A percentile compares a stretch with the other conserved stretches of the same genome.
These are phyloP conservation scores for Gnomoniopsis smithogilvyi DNA, from an alignment of 2,329 filamentous ascomycete species.

Conservation along the genomic window DNA sequence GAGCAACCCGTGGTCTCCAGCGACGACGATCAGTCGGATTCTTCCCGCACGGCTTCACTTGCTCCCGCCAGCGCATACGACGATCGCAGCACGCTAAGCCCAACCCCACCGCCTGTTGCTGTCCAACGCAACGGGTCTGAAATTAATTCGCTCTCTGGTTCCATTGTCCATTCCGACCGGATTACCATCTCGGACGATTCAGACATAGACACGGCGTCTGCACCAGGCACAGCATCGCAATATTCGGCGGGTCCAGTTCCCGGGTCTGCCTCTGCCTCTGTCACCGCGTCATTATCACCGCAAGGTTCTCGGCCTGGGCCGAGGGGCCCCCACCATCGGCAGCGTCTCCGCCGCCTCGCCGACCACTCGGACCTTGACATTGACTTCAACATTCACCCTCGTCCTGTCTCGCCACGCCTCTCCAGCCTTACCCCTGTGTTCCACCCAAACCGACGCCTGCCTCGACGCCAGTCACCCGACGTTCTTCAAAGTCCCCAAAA, in stretches of 20 bases:
- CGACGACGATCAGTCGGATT: not conserved
- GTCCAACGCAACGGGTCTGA: not conserved
- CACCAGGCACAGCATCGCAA: not conserved
- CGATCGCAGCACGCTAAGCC: not conserved
- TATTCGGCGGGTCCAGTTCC: not conserved
- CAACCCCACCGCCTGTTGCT: not conserved
- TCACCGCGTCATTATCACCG: not conserved
- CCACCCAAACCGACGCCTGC: conserved; percentile 12
- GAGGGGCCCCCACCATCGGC: conserved; percentile 4
- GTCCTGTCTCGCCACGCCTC: conserved; percentile 8
- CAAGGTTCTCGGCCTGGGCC: not conserved
- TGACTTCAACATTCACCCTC: not conserved
- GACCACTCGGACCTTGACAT: not conserved
- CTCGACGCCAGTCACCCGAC: not conserved
- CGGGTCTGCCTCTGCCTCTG: conserved; percentile 5
- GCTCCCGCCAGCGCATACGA: not conserved
- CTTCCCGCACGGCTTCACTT: not conserved
- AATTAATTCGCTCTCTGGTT: not conserved
- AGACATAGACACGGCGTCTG: conserved; percentile 1
- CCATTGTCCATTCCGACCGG: not conserved
- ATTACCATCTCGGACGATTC: not conserved
- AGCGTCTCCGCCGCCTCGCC: conserved; percentile 4
- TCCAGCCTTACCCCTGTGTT: conserved; percentile 14
- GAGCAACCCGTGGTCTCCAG: not conserved
- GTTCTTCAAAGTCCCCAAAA: not conserved